A percentile compares a stretch with the other conserved stretches of the same genome.
Evolutionary conservation across 163 green algal genomes (phyloP).

Genomic region (Scenedesmus sp.): DNA sequence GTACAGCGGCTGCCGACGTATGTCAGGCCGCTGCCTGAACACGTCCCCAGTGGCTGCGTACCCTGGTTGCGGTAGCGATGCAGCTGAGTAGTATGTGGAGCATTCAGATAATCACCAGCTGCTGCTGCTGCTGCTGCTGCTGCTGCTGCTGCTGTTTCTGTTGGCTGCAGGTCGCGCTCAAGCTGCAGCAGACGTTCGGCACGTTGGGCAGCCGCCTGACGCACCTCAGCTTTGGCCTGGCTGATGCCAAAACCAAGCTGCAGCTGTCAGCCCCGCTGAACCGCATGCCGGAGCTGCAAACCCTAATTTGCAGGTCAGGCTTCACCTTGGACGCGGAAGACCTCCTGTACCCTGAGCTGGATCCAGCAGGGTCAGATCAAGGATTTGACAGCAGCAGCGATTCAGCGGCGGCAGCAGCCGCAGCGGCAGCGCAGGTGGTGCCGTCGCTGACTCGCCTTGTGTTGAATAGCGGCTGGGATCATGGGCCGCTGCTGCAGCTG

Average conservation of each 20-base stretch:
- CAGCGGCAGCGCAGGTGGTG: not conserved
- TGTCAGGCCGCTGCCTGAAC: too few species aligned
- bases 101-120: not conserved
- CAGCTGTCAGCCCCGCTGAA: not conserved
- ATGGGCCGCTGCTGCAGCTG: not conserved
- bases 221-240: slow-evolving; percentile 10
- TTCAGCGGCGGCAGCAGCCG: too few species aligned
- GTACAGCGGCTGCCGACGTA: too few species aligned
- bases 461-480: not conserved
- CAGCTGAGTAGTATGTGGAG: too few species aligned
- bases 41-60: too few species aligned
- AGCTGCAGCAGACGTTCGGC: not conserved
- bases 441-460: slow-evolving; percentile 1
- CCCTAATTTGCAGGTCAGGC: not conserved
- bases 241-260: not conserved
- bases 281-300: not conserved
- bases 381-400: not conserved
- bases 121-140: not conserved
- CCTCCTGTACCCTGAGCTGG: not conserved
- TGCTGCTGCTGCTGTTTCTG: not conserved
- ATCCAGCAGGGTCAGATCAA: not conserved
- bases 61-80: too few species aligned
- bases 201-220: not conserved
- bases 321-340: not conserved
- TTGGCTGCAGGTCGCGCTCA: not conserved